Evolutionary conservation across 345 rosid species (phyloP).

Genomic region (Conringia planisiliqua): DNA sequence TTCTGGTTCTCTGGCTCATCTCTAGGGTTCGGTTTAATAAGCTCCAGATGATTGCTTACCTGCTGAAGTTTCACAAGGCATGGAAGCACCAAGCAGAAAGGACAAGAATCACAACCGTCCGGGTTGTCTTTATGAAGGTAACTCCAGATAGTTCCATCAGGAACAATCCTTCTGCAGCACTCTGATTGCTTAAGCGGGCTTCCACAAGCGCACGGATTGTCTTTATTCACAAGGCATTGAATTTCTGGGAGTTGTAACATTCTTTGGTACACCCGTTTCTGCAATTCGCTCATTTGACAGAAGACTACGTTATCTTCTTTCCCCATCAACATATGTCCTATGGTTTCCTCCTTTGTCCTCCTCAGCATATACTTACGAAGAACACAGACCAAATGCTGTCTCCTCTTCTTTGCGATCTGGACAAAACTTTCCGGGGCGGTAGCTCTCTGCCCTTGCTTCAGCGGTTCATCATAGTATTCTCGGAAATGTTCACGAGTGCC

Average conservation of each 20-base stretch:
- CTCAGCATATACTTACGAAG: conserved; percentile 79
- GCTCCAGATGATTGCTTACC: conserved; percentile 96
- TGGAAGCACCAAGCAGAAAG: conserved; percentile 92
- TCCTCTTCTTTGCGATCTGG: conserved; percentile 71
- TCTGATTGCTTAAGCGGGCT: conserved; percentile 87
- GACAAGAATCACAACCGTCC: conserved; percentile 96
- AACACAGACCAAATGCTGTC: conserved; percentile 65
- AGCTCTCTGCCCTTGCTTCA: conserved; percentile 86
- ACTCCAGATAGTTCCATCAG: conserved; percentile 87
- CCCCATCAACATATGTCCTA: conserved; percentile 96
- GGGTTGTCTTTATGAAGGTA: conserved; percentile 78
- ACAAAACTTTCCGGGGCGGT: conserved; percentile 79
- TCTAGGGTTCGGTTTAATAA: conserved; percentile 86
- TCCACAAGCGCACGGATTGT: conserved; percentile 78
- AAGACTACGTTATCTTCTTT: conserved; percentile 96
- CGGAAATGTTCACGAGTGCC: conserved; percentile 92
- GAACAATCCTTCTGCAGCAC: conserved; percentile 86
- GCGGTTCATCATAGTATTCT: conserved; percentile 81
- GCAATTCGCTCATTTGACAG: conserved; percentile 89
- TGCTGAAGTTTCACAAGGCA: conserved; percentile 63
- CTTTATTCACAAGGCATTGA: conserved; percentile 89
- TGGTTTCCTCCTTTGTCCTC: conserved; percentile 95
- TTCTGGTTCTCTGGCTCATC: conserved; percentile 85
- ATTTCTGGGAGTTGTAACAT: conserved; percentile 80
- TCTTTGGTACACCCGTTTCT: conserved; percentile 75